These are phyloP conservation scores for Macrophomina tecta DNA, from an alignment of 2,329 filamentous ascomycete species.

Conservation along the genomic window DNA sequence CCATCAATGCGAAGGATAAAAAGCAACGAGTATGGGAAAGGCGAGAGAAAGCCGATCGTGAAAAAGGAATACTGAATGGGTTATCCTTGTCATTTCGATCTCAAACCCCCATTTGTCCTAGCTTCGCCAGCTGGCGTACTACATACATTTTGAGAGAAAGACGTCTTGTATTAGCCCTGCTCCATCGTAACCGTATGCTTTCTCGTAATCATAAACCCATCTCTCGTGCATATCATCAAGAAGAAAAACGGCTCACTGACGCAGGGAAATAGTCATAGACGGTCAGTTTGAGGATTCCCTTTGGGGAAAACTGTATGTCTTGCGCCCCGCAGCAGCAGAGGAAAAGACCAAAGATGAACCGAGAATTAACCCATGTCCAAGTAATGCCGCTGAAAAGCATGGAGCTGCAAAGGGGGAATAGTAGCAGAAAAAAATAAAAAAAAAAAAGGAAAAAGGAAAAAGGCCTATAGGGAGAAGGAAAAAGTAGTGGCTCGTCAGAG, in stretches of 20 bases:
- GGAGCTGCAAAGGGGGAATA: not conserved
- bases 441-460: not conserved
- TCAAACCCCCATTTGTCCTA: not conserved
- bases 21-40: not conserved
- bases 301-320: slow-evolving; percentile 3
- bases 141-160: too few species aligned
- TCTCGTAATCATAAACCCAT: not conserved
- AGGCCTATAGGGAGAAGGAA: not conserved
- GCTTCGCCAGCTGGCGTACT: too few species aligned
- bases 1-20: not conserved
- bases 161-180: too few species aligned
- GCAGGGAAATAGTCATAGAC: not conserved
- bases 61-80: not conserved
- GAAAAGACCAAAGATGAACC: not conserved
- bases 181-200: too few species aligned
- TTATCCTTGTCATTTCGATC: not conserved
- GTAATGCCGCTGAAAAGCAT: not conserved
- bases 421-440: not conserved
- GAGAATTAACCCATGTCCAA: not conserved
- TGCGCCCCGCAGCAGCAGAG: not conserved
- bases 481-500: not conserved
- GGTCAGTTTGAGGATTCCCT: not conserved
- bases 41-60: not conserved
- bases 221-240: not conserved
- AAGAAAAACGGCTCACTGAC: not conserved